Evolutionary conservation across 495 filamentous ascomycete species (phyloP), one percentile per base, ranked within the genome.

Genomic region (Aspergillus nidulans): DNA sequence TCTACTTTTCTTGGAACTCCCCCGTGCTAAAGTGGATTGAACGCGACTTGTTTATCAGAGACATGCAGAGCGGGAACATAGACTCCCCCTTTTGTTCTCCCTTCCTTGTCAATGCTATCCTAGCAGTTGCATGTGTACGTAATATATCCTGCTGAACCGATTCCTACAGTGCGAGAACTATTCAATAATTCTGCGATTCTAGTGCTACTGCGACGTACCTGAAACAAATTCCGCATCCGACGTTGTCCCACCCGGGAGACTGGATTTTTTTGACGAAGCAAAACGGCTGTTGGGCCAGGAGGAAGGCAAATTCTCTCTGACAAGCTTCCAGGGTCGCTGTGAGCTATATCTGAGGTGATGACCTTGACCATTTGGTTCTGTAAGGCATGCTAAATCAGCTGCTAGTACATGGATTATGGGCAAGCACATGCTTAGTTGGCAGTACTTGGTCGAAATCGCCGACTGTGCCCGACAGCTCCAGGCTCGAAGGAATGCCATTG

Each of bases 1-100:
- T 69, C 4, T 78, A 67, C 42, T 72, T 78, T 56, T 67, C 69
- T 8, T 77, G 72, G 73, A 66, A 73, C 45, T 63, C 69, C 16
- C 46, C 66, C 15, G 63, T 66, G 9, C 59, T 63, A 34, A 64
- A 69, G 20, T 71, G 56, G 57, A 63, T 78, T 32, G 68, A 75
- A 34, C 62, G 64, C 6, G 63, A 73, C 8, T 49, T 71, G 7
- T 76, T 78, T 56, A 39, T 75, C 13, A 45, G 58, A 10, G 70
- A 72, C 50, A 72, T 76, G 63, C 53, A 59, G 2, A 21, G 52
- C 1, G 63, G 63, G 6, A 48, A 61, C 1, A 28, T 64, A 8
- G 46, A 61, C 5, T 63, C 59, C 1, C 49, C 42, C 20, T 74
- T 72, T 45, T 78, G 73, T 60, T 74, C 75, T 3, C 62, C 73